Base-by-base conservation (phyloP, 2,329 filamentous ascomycete genomes). In the Chaetomium olivaceum region DNA sequence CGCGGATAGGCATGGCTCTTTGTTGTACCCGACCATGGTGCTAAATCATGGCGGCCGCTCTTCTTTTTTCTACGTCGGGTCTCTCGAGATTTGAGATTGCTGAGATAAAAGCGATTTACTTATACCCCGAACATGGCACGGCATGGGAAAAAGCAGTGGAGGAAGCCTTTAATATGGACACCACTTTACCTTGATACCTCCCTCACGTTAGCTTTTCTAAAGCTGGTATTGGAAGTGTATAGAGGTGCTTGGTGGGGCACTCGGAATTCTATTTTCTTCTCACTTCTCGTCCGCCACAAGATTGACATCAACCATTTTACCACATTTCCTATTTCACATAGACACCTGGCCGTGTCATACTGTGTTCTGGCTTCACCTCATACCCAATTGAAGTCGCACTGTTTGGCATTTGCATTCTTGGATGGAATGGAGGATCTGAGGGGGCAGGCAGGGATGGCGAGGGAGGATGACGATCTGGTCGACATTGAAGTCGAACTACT, bases 51-150 rank as follows among this genome's bases (percentile, higher is more conserved):
- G 60, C 51, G 50, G 48, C 50, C 51, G 23, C 33, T 56, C 33
- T 29, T 58, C 36, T 33, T 64, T 62, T 62, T 12, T 48, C 51
- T 58, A 27, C 29, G 25, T 58, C 48, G 25, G 9, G 21, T 61
- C 23, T 36, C 33, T 61, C 23, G 31, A 52, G 27, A 46, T 12
- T 25, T 12, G 56, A 62, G 63, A 71, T 69, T 71, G 71, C 27
- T 39, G 33, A 63, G 61, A 48, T 21, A 50, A 57, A 50, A 56
- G 56, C 58, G 57, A 73, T 75, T 46, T 39, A 54, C n/a, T 77
- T 73, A 80, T 79, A 79, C 76, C 76, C 69, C 72, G 62, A 46
- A 58, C n/a, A 39, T 52, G 48, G 57, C 43, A 39, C 66, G 63
- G 72, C 67, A 69, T 65, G 61, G 69, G 63, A 64, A 67, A 68